Evolutionary conservation across 2,329 filamentous ascomycete genomes (phyloP), one percentile per base, ranked within the genome.

Genomic region (Aspergillus novoparasiticus): DNA sequence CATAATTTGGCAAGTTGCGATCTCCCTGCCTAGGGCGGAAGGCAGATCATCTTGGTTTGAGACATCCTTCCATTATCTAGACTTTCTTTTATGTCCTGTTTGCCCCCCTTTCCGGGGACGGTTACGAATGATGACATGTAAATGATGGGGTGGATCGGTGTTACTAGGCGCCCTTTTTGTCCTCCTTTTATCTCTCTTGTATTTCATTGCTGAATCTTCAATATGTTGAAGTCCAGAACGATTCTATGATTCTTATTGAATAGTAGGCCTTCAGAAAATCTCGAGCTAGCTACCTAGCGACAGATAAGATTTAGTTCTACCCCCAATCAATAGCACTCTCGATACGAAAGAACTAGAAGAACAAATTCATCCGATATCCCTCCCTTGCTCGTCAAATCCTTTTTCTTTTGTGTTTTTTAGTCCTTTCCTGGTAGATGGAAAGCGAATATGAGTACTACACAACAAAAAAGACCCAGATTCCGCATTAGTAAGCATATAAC

Each of bases 111-210:
- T 60, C 21, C 21, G 48, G 59, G 34, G 46, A 58, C 28, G 51
- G 32, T 70, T 50, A 71, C 43, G 68, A 71, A 58, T 69, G 58
- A 71, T 68, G 66, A 71, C 34, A 60, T 67, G 62, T 64, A 63
- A 62, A 64, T 51, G 39, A 53, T 39, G 23, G 32, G 32, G 46
- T 41, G 48, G 21, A 54, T 43, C 28, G 46, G 46, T 30, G 36
- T 59, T 59, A 36, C 23, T 19, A 21, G 58, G 50, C 9, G 58
- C n/a, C n/a, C 46, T 43, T 57, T 39, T 26, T 9, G 54, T 54
- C 46, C 21, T 41, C 19, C 21, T 34, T 12, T 55, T 12, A 19
- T 34, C 53, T 9, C 23, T 39, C 19, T 45, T 53, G 14, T 30
- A 41, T 43, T 32, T 21, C 23, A 34, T 43, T 9, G 16, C 46